A percentile compares a stretch with the other conserved stretches of the same genome.
Conservation (phyloP, 1,284 basidiomycete species). For the Apiotrichum sp. region DNA sequence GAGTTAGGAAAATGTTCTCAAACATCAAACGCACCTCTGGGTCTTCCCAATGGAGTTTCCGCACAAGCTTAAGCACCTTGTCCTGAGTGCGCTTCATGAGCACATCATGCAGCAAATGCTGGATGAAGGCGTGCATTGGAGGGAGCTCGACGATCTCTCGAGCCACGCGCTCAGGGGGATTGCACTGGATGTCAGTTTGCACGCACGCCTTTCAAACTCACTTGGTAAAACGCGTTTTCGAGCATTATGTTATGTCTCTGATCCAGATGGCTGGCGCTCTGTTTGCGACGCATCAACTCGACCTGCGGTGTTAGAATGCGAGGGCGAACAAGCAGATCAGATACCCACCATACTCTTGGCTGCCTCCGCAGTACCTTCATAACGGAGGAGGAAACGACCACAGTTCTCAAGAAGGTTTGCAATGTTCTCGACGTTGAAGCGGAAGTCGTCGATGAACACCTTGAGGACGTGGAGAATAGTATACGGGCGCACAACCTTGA, state of each 20-base stretch:
- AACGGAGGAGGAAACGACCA: conserved; percentile 82
- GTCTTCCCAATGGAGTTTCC: conserved; percentile 96
- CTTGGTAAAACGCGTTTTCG: conserved; percentile 98
- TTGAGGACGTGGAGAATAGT: conserved; percentile 93
- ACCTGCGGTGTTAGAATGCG: conserved; percentile 53
- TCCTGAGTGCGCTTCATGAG: conserved; percentile 85
- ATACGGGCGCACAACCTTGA: conserved; percentile 82
- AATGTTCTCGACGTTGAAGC: conserved; percentile 87
- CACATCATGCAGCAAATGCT: conserved; percentile 86
- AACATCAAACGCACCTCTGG: conserved; percentile 41
- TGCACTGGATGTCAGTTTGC: conserved; percentile 58
- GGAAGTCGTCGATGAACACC: conserved; percentile 93
- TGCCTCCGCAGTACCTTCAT: conserved; percentile 76
- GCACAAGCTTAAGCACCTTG: conserved; percentile 81
- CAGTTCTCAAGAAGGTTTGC: conserved; percentile 89
- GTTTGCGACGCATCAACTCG: conserved; percentile 90
- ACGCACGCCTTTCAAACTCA: conserved; percentile 37
- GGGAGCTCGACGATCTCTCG: conserved; percentile 74
- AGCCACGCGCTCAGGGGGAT: conserved; percentile 88
- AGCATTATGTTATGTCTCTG: conserved; percentile 80
- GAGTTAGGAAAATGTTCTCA: conserved; percentile 25
- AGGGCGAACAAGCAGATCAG: not conserved
- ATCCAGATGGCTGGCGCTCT: conserved; percentile 85
- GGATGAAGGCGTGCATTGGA: conserved; percentile 85
- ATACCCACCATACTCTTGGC: conserved; percentile 51